Evolutionary conservation across 2,329 filamentous ascomycete species (phyloP), one percentile per base, ranked within the genome.

Genomic region (Nemania sp.): DNA sequence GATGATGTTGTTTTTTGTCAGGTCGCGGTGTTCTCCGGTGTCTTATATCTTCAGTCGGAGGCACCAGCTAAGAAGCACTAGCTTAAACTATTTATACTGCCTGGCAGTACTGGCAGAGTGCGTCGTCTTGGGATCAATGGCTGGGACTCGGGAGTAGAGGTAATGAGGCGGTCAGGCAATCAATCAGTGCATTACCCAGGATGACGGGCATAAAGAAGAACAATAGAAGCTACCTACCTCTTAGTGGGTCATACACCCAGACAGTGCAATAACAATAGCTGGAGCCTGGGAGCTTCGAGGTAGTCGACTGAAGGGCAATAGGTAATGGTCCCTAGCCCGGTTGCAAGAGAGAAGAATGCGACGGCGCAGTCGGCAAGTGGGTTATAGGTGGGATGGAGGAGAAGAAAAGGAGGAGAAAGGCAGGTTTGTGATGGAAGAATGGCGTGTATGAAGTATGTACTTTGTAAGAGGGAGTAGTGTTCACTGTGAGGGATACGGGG

Each of bases 371-470:
- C 13, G 32, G 20, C 11, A 20, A 25, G 20, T 11, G 15, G 25
- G 25, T 37, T 51, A 21, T 56, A 48, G 25, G 34, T 53, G 39
- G 21, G 46, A 46, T 39, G 60, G 40, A 17, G 42, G 39, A 45
- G 60, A 51, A 43, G 39, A 48, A 52, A 48, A 45, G 49, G 50
- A 47, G 57, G 37, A 54, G 46, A 56, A 57, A 54, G 20, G 35
- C 9, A 29, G 39, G 40, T 25, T 51, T 39, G 55, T 62, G 62
- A 61, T 53, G 58, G 55, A 58, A 64, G 62, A 48, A 10, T 59
- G 58, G 54, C 61, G 58, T 60, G 59, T 45, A 53, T 35, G 50
- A 11, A 4, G 17, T 21, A 37, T 29, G 2, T 20, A 46, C 17
- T 35, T 7, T 7, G 34, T 13, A 35, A 13, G 34, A 7, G 7